These are phyloP conservation scores for Neonectria magnoliae DNA, from an alignment of 2,329 filamentous ascomycete genomes.

Conservation along the genomic window DNA sequence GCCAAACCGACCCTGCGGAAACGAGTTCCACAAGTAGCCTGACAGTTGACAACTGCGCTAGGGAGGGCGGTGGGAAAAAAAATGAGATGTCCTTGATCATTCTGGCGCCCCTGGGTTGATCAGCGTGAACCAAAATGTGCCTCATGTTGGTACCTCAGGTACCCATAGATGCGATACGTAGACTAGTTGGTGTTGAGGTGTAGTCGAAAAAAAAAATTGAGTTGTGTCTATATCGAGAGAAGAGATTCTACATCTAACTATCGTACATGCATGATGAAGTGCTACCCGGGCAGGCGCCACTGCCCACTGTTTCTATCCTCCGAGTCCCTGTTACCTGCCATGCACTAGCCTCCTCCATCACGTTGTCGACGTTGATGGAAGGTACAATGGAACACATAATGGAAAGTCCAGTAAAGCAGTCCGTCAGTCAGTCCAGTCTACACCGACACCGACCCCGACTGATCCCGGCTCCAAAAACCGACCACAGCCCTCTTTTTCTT, in stretches of 20 bases:
- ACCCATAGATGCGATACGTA: background rate
- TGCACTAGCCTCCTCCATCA: background rate
- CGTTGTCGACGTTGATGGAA: background rate
- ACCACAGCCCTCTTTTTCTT: constrained; percentile 10
- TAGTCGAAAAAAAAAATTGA: constrained; percentile 1
- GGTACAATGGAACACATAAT: background rate
- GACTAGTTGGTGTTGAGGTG: background rate
- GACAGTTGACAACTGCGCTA: background rate
- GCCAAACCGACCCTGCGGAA: constrained; percentile 2
- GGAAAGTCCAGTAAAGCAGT: background rate
- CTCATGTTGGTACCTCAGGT: background rate
- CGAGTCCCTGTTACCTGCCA: background rate
- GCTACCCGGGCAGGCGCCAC: constrained; percentile 3
- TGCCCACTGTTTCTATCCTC: constrained; percentile 1
- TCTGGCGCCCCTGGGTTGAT: background rate
- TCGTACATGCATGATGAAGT: background rate
- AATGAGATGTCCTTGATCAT: background rate
- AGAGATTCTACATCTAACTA: constrained; percentile 35
- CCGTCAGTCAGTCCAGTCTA: too few species aligned
- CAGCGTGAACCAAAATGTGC: background rate
- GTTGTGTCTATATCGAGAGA: constrained; percentile 31
- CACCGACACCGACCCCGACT: background rate
- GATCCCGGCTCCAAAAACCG: background rate
- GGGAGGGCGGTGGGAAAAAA: background rate
- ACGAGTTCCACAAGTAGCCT: constrained; percentile 14